phyloP scores from a whole-genome alignment of 1,284 basidiomycete genomes.

The Retiboletus flavoniger region DNA sequence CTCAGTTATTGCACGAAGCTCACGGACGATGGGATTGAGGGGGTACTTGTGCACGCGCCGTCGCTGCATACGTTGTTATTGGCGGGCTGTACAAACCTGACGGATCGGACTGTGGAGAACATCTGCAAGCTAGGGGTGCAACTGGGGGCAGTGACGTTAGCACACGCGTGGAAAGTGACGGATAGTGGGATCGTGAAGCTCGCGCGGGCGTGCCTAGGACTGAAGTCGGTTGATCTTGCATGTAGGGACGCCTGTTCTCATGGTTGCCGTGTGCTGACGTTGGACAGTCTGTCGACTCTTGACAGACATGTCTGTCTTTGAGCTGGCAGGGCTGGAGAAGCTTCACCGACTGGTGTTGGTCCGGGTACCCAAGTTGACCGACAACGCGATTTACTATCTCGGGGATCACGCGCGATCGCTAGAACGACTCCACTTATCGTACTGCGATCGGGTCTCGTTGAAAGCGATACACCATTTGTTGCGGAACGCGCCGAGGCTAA shows the following conservation, averaged over 20 bases:
- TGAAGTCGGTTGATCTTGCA: slow-evolving; percentile 84
- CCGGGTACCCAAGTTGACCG: slow-evolving; percentile 65
- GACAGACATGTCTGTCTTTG: slow-evolving; percentile 84
- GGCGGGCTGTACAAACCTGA: slow-evolving; percentile 80
- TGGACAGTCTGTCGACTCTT: slow-evolving; percentile 71
- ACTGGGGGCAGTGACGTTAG: slow-evolving; percentile 80
- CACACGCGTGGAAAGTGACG: slow-evolving; percentile 78
- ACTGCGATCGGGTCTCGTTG: slow-evolving; percentile 82
- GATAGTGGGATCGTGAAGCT: slow-evolving; percentile 76
- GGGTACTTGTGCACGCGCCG: slow-evolving; percentile 78
- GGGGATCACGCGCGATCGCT: slow-evolving; percentile 67
- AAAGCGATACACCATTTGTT: slow-evolving; percentile 77
- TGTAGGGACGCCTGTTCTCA: slow-evolving; percentile 51
- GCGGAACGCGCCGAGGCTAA: slow-evolving; percentile 60
- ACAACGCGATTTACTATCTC: slow-evolving; percentile 64
- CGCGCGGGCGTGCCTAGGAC: slow-evolving; percentile 67
- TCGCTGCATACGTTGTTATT: slow-evolving; percentile 77
- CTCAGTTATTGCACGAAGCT: slow-evolving; percentile 71
- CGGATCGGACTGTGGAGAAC: slow-evolving; percentile 69
- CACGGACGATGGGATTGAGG: slow-evolving; percentile 78
- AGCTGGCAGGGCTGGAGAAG: slow-evolving; percentile 71
- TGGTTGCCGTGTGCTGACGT: slow-evolving; percentile 14
- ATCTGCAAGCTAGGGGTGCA: slow-evolving; percentile 75
- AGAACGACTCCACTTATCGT: slow-evolving; percentile 85
- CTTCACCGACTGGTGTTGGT: slow-evolving; percentile 82